phyloP scores from a whole-genome alignment of 2,329 filamentous ascomycete species.

The Talaromyces sp. region DNA sequence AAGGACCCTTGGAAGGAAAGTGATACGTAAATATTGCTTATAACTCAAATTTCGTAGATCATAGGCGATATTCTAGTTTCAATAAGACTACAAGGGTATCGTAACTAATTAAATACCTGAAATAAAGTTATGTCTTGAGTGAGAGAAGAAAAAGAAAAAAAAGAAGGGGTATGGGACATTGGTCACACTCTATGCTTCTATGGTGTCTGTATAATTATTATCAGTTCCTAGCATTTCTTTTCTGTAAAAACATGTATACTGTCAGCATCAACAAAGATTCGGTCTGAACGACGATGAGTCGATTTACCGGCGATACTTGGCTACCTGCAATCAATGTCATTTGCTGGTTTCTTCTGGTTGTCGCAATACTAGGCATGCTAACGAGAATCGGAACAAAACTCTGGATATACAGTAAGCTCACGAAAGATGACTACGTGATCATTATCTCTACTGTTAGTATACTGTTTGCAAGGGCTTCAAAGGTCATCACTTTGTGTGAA shows the following conservation, averaged over 20 bases:
- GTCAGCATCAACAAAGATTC: background rate
- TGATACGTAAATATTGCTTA: too few relatives aligned
- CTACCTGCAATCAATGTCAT: slow-evolving; percentile 26
- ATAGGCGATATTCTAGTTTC: too few relatives aligned
- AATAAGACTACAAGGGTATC: too few relatives aligned
- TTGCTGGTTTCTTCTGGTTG: slow-evolving; percentile 29
- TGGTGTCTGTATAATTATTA: too few relatives aligned
- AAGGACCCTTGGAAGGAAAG: too few relatives aligned
- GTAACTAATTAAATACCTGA: too few relatives aligned
- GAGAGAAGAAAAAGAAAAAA: too few relatives aligned
- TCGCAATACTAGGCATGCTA: slow-evolving; percentile 25
- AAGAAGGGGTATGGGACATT: too few relatives aligned
- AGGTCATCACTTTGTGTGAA: background rate
- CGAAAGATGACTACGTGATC: slow-evolving; percentile 24
- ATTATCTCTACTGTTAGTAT: slow-evolving; percentile 22
- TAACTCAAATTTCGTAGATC: too few relatives aligned
- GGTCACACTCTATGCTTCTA: too few relatives aligned
- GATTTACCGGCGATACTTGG: slow-evolving; percentile 32
- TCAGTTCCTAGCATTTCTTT: too few relatives aligned
- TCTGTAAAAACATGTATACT: background rate
- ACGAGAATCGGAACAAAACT: slow-evolving; percentile 26
- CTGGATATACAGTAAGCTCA: slow-evolving; percentile 24
- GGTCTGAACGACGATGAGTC: slow-evolving; percentile 38
- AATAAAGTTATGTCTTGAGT: too few relatives aligned
- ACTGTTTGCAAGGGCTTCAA: background rate